Percentiles rank a stretch among this genome's conserved stretches.
These are phyloP conservation scores for Coniella vitis DNA, from an alignment of 2,329 filamentous ascomycete species.

Conservation along the genomic window DNA sequence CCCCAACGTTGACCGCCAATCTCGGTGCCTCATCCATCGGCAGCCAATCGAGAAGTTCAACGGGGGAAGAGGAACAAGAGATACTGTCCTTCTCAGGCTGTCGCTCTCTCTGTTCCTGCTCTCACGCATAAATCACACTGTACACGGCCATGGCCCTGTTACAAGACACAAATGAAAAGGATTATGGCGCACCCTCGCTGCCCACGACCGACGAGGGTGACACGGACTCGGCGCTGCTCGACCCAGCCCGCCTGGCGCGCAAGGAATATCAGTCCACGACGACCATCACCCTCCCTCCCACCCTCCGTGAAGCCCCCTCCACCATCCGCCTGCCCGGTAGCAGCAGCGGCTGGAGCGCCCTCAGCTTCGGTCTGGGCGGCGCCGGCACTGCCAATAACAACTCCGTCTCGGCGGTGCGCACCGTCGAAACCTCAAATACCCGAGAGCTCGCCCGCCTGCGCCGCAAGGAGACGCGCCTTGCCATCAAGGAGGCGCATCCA, in stretches of 20 bases:
- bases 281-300: background rate
- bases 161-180: background rate
- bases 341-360: background rate
- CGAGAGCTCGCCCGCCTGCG: conserved; percentile 2
- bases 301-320: background rate
- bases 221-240: background rate
- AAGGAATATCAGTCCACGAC: background rate
- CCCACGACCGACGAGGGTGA: background rate
- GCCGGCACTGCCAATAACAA: background rate
- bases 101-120: background rate
- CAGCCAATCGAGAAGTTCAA: too few species aligned
- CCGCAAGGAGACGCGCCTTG: conserved; percentile 3
- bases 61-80: too few species aligned
- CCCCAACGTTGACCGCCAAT: too few species aligned
- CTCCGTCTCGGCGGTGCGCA: background rate
- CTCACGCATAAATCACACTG: background rate
- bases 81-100: background rate
- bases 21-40: too few species aligned
- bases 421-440: background rate
- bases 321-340: too few species aligned
- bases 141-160: background rate
- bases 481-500: conserved; percentile 8
- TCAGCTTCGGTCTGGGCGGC: background rate
- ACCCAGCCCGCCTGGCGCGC: background rate
- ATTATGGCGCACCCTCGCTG: background rate